Percentiles rank a stretch among this genome's conserved stretches.
These are phyloP conservation scores for Pseudocercospora musae DNA, from an alignment of 2,329 filamentous ascomycete genomes.

Conservation along the genomic window DNA sequence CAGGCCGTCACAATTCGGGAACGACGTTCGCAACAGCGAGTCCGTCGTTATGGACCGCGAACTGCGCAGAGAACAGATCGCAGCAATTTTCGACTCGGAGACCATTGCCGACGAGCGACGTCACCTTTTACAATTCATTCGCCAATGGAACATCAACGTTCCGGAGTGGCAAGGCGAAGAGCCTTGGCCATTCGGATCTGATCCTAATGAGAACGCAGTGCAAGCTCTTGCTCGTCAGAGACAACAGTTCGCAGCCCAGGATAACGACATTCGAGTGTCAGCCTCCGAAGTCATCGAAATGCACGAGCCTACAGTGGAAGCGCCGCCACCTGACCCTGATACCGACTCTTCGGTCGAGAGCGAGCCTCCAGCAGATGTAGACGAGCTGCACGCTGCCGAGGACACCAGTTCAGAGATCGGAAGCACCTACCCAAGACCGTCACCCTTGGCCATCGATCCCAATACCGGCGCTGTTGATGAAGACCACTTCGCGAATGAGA, in stretches of 20 bases:
- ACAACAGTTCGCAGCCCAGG: background rate
- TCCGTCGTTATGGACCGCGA: background rate
- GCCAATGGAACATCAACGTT: background rate
- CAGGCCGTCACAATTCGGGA: too few species aligned
- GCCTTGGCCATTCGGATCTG: background rate
- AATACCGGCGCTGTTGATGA: too few species aligned
- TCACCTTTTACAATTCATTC: background rate
- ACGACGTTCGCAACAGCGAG: background rate
- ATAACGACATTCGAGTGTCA: background rate
- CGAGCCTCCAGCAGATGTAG: too few species aligned
- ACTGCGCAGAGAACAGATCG: background rate
- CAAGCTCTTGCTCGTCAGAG: background rate
- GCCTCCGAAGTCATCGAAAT: background rate
- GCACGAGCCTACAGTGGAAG: background rate
- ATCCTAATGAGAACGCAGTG: background rate
- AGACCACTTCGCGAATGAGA: too few species aligned
- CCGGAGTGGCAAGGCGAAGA: constrained; percentile 1
- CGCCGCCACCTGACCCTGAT: too few species aligned
- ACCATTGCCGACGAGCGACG: background rate
- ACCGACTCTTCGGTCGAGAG: too few species aligned
- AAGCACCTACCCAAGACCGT: too few species aligned
- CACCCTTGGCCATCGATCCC: too few species aligned
- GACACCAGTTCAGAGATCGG: too few species aligned
- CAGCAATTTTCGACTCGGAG: background rate
- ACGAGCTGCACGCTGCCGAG: too few species aligned